Percentiles rank a stretch among this genome's conserved stretches.
Evolutionary conservation across 1,284 basidiomycete genomes (phyloP).

Genomic region (Leccinum griseonigrum): DNA sequence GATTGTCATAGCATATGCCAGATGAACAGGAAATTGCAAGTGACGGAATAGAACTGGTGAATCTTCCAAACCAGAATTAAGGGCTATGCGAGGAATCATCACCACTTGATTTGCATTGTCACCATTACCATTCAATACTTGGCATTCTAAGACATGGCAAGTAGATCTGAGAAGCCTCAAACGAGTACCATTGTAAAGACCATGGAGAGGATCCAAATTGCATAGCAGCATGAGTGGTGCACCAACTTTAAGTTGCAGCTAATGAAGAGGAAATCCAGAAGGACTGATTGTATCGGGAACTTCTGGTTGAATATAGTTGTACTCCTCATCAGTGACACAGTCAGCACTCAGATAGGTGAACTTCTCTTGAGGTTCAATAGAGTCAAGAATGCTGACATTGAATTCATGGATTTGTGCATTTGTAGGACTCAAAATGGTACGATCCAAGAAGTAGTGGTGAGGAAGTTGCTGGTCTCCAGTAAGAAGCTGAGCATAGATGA

Average conservation of each 20-base stretch:
- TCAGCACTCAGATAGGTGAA: not conserved
- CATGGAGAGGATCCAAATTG: not conserved
- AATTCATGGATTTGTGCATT: not conserved
- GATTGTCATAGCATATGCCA: not conserved
- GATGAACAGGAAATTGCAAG: not conserved
- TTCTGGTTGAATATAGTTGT: not conserved
- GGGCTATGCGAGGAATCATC: not conserved
- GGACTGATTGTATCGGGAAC: not conserved
- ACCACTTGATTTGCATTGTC: not conserved
- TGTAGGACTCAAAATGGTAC: not conserved
- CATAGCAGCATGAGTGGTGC: not conserved
- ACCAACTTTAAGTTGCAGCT: not conserved
- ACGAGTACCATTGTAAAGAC: not conserved
- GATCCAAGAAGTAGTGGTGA: not conserved
- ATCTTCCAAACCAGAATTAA: not conserved
- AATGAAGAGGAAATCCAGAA: not conserved
- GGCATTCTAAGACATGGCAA: not conserved
- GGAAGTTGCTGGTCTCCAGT: not conserved
- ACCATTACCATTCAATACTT: not conserved
- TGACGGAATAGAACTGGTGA: not conserved
- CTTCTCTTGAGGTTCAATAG: not conserved
- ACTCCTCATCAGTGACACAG: not conserved
- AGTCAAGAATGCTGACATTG: not conserved
- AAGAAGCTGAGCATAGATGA: not conserved
- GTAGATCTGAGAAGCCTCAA: not conserved